Evolutionary conservation across 352 stramenopile genomes (phyloP), one percentile per base, ranked within the genome.

Genomic region (Phytophthora vignae): DNA sequence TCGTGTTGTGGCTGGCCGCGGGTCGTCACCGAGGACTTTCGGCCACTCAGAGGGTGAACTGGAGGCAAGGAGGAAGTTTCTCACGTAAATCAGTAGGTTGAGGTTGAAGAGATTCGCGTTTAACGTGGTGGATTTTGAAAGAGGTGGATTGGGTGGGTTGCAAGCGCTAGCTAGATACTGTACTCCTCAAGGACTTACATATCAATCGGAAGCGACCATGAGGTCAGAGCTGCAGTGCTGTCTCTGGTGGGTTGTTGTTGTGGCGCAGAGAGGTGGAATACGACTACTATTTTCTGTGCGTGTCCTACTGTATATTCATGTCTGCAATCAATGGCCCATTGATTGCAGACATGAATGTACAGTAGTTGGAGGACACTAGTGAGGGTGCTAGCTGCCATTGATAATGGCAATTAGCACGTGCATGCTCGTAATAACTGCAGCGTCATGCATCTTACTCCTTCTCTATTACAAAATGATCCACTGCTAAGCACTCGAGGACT

Each of bases 1-100:
- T 69, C 64, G 59, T 17, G 56, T 64, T 61, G 69, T 69, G 33
- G 56, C 53, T 31, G 11, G 44, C 54, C 21, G 53, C 21, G 25
- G 33, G 25, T 62, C 31, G 67, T 58, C 56, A 60, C 29, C 15
- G 56, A 59, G 31, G 54, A 56, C 21, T 50, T 50, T 50, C 17
- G 17, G 17, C 42, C 42, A 50, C 25, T 50, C 7, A 17, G 42
- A 11, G 11, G 17, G 42, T 0, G 42, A n/a, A 14, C 1, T 7
- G 2, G 38, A 44, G 14, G 14, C 38, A 46, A 46, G 42, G 42
- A 19, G 42, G 42, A 50, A 3, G 6, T 22, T 50, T 19, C 8
- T 22, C 17, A 50, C 17, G 42, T 25, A 17, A 50, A 21, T 50
- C 42, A 50, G 42, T 50, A 50, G 10, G 12, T 1, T 15, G 38